Conservation (phyloP, 176 grass and related monocot species). For the Oryza rufipogon region DNA sequence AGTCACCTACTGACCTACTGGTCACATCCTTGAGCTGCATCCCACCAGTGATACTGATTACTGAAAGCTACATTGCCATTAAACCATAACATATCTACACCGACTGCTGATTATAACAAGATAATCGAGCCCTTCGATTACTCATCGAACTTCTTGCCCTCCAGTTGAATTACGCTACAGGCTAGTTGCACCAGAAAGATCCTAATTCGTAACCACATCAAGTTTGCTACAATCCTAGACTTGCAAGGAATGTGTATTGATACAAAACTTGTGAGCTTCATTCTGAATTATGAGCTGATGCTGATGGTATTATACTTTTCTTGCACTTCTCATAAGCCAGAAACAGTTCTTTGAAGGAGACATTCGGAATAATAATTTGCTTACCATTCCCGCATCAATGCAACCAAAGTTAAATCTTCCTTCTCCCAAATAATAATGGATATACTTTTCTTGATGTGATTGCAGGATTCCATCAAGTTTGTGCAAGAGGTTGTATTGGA, state of each 20-base stretch:
- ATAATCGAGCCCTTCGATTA: not conserved
- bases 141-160: slow-evolving; percentile 8
- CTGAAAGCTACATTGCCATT: slow-evolving; percentile 16
- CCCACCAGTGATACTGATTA: slow-evolving; percentile 32
- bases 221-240: not conserved
- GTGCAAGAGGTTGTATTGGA: slow-evolving; percentile 89
- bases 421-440: slow-evolving; percentile 6
- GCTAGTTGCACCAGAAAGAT: slow-evolving; percentile 27
- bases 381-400: not conserved
- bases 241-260: slow-evolving; percentile 5
- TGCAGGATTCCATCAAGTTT: slow-evolving; percentile 92
- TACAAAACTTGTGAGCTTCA: not conserved
- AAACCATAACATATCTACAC: slow-evolving; percentile 21
- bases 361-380: not conserved
- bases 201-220: slow-evolving; percentile 17
- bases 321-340: slow-evolving; percentile 25
- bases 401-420: not conserved
- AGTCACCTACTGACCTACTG: slow-evolving; percentile 13
- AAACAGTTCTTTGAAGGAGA: slow-evolving; percentile 24
- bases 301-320: not conserved
- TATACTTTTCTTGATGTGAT: not conserved
- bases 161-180: not conserved
- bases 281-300: slow-evolving; percentile 26
- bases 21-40: slow-evolving; percentile 26
- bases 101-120: slow-evolving; percentile 14